Evolutionary conservation across 768 basidiomycete genomes (phyloP), one percentile per base, ranked within the genome.

Genomic region (Boletus fagicola): DNA sequence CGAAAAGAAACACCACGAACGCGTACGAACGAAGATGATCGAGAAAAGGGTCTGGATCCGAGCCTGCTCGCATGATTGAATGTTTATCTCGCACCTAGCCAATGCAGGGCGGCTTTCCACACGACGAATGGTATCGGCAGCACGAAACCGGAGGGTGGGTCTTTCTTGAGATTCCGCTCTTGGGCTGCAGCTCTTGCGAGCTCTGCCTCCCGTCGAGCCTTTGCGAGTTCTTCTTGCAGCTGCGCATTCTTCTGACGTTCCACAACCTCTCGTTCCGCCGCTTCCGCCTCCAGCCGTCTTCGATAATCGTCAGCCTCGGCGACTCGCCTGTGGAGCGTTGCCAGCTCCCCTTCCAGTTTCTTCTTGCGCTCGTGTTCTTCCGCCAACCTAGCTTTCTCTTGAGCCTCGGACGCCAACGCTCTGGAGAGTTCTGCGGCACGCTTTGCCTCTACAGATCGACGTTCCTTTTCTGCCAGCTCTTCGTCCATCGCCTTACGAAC

Each of bases 111-210:
- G 10, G 70, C 70, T 22, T 59, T 72, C 70, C 70, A 72, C 11
- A 72, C 66, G 20, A 72, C 72, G 45, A 74, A 72, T 6, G 70
- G 70, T 51, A 74, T 74, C 8, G 72, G 70, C 20, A 72, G 48
- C 31, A 72, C 45, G 57, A 73, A 66, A 26, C 62, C 56, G 7
- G 70, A 57, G 3, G 70, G 64, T 6, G 72, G 57, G 36, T 74
- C 72, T 49, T 59, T 72, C 63, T 67, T 72, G 48, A 54, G 15
- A 33, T 40, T 12, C 28, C 71, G 62, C 39, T 73, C 68, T 15
- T 72, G 64, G 9, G 61, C 64, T 42, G 62, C 62, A 16, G 59
- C 44, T 49, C 49, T 63, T 26, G 70, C 66, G 11, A 39, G 45
- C 47, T 65, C 72, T 4, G 54, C 70, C 49, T 72, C 66, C 43